Evolutionary conservation across 441 rosid species (phyloP), one percentile per base, ranked within the genome.

Genomic region (Rhodomyrtus psidioides): DNA sequence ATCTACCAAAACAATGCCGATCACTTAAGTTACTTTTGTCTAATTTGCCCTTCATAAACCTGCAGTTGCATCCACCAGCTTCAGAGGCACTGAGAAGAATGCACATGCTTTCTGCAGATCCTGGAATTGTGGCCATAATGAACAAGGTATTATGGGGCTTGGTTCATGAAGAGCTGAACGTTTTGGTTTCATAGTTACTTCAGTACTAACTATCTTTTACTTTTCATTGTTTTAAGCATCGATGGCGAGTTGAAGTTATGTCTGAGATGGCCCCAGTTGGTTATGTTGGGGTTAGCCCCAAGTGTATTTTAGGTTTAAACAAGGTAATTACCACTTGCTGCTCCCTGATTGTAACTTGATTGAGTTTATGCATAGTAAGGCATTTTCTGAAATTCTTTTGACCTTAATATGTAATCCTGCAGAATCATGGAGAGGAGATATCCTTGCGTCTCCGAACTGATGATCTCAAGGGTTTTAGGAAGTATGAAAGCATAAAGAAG

Each of bases 211-310:
- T 6, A 74, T 76, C 76, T 88, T 89, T 88, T 85, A 55, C 70
- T 85, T 83, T 21, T 65, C 28, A 76, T 49, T 85, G 44, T 87
- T n/a, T 86, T 53, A 89, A 97, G 99, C 98, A 95, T 92, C 94
- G 87, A 17, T 97, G 99, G 99, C 92, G 92, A 23, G 93, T 96
- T 30, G 97, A 95, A 88, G 91, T 95, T 85, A 94, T 97, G 99
- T 94, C 99, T 7, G 99, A 97, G 94, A 90, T 96, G 90, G 99
- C 99, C 60, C 99, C 99, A 28, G 94, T 95, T 90, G 99, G 99
- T 88, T 95, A 95, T 91, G 99, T 97, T 62, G 99, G 99, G 84
- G 91, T 95, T 82, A 95, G 95, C 90, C 99, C 99, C 16, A 91
- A 89, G 89, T 97, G 99, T 89, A 81, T 96, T 87, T 95, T 97